Percentiles rank a stretch among this genome's conserved stretches.
These are phyloP conservation scores for Mycena epipterygia DNA, from an alignment of 768 basidiomycete species.

Conservation along the genomic window DNA sequence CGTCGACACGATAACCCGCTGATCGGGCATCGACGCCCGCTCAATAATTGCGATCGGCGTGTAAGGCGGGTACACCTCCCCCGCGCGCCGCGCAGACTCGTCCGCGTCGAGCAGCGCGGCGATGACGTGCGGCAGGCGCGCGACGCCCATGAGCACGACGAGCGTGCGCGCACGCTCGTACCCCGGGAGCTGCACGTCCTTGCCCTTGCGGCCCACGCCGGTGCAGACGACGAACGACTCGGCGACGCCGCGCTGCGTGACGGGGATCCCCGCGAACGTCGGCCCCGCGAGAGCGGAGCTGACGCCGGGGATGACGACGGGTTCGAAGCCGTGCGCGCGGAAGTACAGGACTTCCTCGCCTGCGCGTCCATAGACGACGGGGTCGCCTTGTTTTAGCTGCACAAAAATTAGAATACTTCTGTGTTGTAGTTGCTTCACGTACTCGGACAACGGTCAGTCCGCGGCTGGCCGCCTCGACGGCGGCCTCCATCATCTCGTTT, in stretches of 20 bases:
- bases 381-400: conserved; percentile 97
- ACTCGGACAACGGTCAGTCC: conserved; percentile 92
- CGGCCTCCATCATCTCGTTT: conserved; percentile 93
- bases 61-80: conserved; percentile 75
- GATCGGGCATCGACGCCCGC: conserved; percentile 94
- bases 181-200: conserved; percentile 85
- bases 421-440: conserved; percentile 42
- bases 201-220: conserved; percentile 91
- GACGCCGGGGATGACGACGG: conserved; percentile 90
- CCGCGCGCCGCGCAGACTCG: conserved; percentile 48
- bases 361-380: conserved; percentile 92
- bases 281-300: conserved; percentile 93
- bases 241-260: conserved; percentile 95
- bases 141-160: conserved; percentile 95
- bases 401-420: conserved; percentile 4
- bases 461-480: conserved; percentile 81
- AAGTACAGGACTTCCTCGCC: conserved; percentile 97
- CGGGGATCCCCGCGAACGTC: conserved; percentile 89
- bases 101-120: conserved; percentile 60
- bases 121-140: conserved; percentile 81
- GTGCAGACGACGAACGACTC: conserved; percentile 93
- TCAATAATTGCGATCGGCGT: conserved; percentile 95
- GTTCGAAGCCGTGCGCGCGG: conserved; percentile 86
- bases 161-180: conserved; percentile 88
- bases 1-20: conserved; percentile 86